Evolutionary conservation across 371 early-diverging fungal genomes (phyloP), one percentile per base, ranked within the genome.

Genomic region (Basidiobolus meristosporus): DNA sequence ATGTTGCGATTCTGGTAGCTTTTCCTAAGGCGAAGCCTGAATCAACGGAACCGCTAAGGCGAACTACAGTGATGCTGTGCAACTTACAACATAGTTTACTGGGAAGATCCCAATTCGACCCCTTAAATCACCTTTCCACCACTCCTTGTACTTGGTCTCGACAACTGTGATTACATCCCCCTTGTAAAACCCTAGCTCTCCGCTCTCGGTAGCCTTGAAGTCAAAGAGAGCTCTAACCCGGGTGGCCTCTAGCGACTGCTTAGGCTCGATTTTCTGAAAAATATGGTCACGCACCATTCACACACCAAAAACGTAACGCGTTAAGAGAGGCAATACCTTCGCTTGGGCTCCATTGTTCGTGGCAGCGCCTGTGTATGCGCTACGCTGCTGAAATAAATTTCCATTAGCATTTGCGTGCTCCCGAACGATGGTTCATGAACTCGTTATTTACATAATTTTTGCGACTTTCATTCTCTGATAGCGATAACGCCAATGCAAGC

Each of bases 41-140:
- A n/a, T n/a, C n/a, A n/a, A n/a, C n/a, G n/a, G n/a, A n/a, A n/a
- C n/a, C n/a, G 3, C 7, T 31, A 36, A 31, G 6, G 18, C n/a
- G 11, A 38, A 26, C 0, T 31, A 14, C 12, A 15, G 23, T n/a
- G n/a, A n/a, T n/a, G n/a, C n/a, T n/a, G n/a, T n/a, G n/a, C n/a
- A n/a, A 42, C 48, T 51, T 53, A 75, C 78, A 22, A 87, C 86
- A 58, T 90, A 87, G 48, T 87, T 87, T 7, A 77, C 68, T 15
- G 90, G 90, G 47, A 90, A 86, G 38, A 90, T 79, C 9, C 90
- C 90, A 17, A 69, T 64, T 22, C 62, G 62, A 19, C 81, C 80
- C 28, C 62, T 56, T 19, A 73, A 47, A 44, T 77, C 77, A 9
- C 87, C 90, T 52, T 82, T 81, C 88, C 88, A 90, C 90, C 90